Conservation (phyloP, 2,329 filamentous ascomycete species). For the Trichoderma aggressivum region DNA sequence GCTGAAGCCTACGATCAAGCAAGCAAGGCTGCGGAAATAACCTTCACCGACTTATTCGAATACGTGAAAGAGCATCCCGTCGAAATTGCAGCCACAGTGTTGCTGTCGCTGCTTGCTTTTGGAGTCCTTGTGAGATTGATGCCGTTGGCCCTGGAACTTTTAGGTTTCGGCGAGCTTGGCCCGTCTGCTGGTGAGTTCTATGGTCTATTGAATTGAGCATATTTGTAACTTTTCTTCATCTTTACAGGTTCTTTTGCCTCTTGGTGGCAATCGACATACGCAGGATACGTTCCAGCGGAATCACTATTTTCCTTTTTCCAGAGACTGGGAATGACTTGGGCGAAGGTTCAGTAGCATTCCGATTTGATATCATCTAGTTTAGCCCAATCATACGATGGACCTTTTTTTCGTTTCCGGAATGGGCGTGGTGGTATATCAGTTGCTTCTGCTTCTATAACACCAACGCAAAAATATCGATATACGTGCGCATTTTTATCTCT, state of each 20-base stretch:
- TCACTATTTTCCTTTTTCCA: conserved; percentile 2
- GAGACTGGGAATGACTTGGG: neutral
- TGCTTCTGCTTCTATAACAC: neutral
- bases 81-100: neutral
- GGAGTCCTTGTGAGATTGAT: neutral
- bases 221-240: neutral
- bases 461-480: neutral
- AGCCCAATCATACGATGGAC: no score
- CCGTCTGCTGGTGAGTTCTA: neutral
- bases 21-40: neutral
- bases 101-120: neutral
- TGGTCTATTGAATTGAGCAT: neutral
- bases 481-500: neutral
- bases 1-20: neutral
- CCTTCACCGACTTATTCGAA: neutral
- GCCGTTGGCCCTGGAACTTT: neutral
- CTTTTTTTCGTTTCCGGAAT: neutral
- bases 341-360: neutral
- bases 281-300: neutral
- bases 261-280: neutral
- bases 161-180: neutral
- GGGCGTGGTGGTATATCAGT: neutral
- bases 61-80: neutral
- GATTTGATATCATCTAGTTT: no score
- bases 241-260: neutral